Percentiles rank a stretch among this genome's conserved stretches.
These are phyloP conservation scores for Nasturtium officinale DNA, from an alignment of 345 rosid species.

Conservation along the genomic window DNA sequence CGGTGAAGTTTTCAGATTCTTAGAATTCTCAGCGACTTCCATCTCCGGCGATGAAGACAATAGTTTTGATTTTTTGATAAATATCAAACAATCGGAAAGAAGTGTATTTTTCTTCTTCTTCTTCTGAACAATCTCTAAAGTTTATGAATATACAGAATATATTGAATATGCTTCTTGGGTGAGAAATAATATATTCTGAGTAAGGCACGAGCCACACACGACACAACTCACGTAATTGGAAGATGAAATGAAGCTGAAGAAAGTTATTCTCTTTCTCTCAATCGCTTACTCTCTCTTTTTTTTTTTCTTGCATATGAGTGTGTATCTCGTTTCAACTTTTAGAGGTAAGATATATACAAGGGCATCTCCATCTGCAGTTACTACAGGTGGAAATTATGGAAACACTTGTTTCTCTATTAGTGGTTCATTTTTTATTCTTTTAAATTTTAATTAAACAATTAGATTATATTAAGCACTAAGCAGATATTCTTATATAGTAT, in stretches of 20 bases:
- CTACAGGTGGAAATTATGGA: too few species aligned
- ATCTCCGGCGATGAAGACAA: constrained; percentile 23
- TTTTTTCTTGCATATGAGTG: constrained; percentile 7
- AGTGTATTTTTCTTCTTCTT: not conserved
- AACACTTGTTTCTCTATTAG: too few species aligned
- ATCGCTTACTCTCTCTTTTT: constrained; percentile 5
- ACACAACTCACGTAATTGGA: constrained; percentile 9
- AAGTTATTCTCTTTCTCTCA: constrained; percentile 16
- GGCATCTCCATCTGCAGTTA: too few species aligned
- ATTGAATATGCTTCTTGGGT: constrained; percentile 1
- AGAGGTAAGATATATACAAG: too few species aligned
- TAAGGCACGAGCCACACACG: constrained; percentile 24
- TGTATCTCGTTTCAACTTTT: not conserved
- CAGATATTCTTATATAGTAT: too few species aligned
- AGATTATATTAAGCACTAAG: too few species aligned
- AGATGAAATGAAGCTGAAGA: constrained; percentile 35
- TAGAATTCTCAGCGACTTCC: constrained; percentile 19
- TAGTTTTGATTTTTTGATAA: not conserved
- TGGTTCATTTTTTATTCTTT: too few species aligned
- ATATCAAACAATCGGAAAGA: not conserved
- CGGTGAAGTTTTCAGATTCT: not conserved
- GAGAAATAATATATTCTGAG: constrained; percentile 17
- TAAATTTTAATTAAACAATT: too few species aligned
- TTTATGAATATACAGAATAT: not conserved
- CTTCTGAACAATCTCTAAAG: not conserved